Conservation (phyloP, 805 yeast species). For the Candida nonsorbophila region DNA sequence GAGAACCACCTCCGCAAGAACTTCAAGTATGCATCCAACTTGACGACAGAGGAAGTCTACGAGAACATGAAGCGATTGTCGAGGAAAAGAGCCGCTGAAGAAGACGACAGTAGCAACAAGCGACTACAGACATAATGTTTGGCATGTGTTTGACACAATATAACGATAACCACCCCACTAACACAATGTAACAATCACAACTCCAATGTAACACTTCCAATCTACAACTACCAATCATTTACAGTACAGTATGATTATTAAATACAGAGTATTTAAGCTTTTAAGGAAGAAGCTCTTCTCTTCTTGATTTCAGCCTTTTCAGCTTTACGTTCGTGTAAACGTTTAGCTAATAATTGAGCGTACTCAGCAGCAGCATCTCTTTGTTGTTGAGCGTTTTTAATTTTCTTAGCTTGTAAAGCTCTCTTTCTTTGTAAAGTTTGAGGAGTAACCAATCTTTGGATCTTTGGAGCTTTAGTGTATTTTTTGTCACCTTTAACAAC, state of each 20-base stretch:
- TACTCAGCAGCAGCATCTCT: conserved; percentile 99
- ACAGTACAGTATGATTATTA: conserved; percentile 12
- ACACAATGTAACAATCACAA: too few relatives aligned
- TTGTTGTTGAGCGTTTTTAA: conserved; percentile 96
- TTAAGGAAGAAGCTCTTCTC: conserved; percentile 99
- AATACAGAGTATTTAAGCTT: conserved; percentile 53
- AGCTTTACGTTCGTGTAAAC: conserved; percentile 97
- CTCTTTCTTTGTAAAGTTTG: conserved; percentile 99
- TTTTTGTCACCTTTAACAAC: conserved; percentile 96
- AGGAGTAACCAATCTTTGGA: conserved; percentile 99
- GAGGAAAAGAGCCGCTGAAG: conserved; percentile 14
- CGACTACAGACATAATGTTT: too few relatives aligned
- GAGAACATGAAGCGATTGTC: conserved; percentile 52
- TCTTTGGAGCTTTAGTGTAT: conserved; percentile 99
- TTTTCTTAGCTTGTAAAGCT: conserved; percentile 88
- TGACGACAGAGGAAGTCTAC: conserved; percentile 54
- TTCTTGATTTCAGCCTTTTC: conserved; percentile 97
- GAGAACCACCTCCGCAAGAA: conserved; percentile 55
- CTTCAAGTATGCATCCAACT: conserved; percentile 39
- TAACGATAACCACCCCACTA: too few relatives aligned
- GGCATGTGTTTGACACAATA: too few relatives aligned
- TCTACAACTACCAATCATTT: not conserved
- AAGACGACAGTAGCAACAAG: not conserved
- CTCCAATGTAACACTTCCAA: too few relatives aligned
- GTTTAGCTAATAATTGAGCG: conserved; percentile 97